Base-by-base conservation (phyloP, 108 stramenopile species). In the Licmophora abbreviata region DNA sequence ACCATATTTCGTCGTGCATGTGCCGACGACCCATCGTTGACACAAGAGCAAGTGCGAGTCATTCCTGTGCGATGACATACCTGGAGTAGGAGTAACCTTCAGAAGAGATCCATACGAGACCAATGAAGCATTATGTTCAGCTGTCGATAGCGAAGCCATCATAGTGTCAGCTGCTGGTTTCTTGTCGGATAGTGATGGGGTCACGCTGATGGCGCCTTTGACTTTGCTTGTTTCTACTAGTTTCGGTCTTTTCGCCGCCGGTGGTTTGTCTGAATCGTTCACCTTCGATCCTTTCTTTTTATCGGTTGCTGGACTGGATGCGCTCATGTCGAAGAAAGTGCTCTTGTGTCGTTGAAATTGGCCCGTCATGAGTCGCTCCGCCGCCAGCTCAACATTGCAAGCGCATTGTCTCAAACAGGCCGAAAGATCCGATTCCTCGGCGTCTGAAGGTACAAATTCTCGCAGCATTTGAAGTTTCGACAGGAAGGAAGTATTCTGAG, bases 331-430 rank as follows among this genome's bases (percentile, higher is more conserved):
- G 26, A 46, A 46, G 26, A 46, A 46, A 2, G 2, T 2, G 21
- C 6, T 46, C 26, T 46, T 46, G 12, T 12, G 17, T 2, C 48
- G 51, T 33, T 28, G 35, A 62, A 32, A 66, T 40, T 51, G 61
- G 10, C 81, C 81, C 18, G 74, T 69, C 33, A 90, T 51, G 4
- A 91, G 25, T 28, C 73, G 44, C 53, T 86, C 83, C 35, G 86
- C 67, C 17, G 90, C 90, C 48, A 72, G 17, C 22, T 85, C 74
- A 36, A 92, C 83, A 41, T 71, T 71, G 59, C 66, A 82, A 0
- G 69, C 79, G 6, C 68, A 60, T 22, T 65, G 51, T 51, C 68
- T 38, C 11, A 90, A 47, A 46, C 79, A 76, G 1, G 44, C 22
- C 0, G 78, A 71, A 35, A 85, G 48, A 37, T 81, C 79, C 2